Percentiles rank a stretch among this genome's conserved stretches.
Evolutionary conservation across 768 basidiomycete species (phyloP).

Genomic region (Xerocomus brunneocitrinus): DNA sequence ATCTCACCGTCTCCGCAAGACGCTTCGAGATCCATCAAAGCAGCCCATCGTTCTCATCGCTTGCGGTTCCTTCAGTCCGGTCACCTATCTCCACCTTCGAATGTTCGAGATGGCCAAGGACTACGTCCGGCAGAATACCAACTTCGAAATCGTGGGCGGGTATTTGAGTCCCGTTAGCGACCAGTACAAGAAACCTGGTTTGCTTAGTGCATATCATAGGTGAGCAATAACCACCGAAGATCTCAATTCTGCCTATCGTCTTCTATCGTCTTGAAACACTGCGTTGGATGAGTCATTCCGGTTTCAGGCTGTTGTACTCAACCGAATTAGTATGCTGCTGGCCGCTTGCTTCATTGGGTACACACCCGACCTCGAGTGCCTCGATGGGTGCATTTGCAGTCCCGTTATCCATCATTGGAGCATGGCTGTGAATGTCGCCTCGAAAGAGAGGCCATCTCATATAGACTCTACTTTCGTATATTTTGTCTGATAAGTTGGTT

Average conservation of each 20-base stretch:
- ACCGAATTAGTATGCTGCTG: conserved; percentile 8
- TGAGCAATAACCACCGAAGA: conserved; percentile 39
- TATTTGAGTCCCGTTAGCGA: conserved; percentile 97
- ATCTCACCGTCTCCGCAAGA: conserved; percentile 54
- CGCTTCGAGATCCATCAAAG: conserved; percentile 58
- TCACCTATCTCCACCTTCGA: conserved; percentile 95
- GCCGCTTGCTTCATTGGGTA: conserved; percentile 15
- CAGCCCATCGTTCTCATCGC: conserved; percentile 93
- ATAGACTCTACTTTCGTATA: conserved; percentile 2
- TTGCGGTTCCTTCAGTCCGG: conserved; percentile 96
- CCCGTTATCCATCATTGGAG: conserved; percentile 2
- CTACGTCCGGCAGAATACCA: conserved; percentile 85
- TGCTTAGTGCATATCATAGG: conserved; percentile 86
- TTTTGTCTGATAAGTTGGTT: conserved; percentile 5
- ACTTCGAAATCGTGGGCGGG: conserved; percentile 91
- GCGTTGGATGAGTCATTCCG: conserved; percentile 2
- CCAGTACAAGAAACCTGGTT: conserved; percentile 93
- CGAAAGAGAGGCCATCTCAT: conserved; percentile 11
- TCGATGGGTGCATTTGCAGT: neutral
- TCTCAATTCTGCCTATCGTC: neutral
- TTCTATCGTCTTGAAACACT: neutral
- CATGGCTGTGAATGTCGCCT: conserved; percentile 3
- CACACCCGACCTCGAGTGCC: neutral
- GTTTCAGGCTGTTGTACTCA: neutral
- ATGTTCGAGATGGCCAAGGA: conserved; percentile 99